These are phyloP conservation scores for Carex littledalei DNA, from an alignment of 176 grass and related monocot species.

Conservation along the genomic window DNA sequence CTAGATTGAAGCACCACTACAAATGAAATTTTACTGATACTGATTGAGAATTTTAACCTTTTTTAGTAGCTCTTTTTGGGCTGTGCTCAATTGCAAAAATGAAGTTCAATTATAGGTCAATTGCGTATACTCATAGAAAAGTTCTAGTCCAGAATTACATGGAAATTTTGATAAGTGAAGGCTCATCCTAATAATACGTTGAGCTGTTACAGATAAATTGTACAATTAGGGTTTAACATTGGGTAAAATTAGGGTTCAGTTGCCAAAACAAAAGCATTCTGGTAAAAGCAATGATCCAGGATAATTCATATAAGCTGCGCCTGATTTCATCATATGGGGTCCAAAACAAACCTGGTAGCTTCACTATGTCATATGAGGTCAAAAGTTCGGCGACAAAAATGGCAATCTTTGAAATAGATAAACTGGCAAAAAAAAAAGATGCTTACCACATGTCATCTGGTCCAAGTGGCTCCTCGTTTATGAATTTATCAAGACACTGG, in stretches of 20 bases:
- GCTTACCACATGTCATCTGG: conserved; percentile 90
- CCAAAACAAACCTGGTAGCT: not conserved
- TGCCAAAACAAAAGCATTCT: conserved; percentile 18
- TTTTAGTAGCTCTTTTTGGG: not conserved
- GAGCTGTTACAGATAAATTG: not conserved
- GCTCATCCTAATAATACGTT: not conserved
- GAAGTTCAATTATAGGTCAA: not conserved
- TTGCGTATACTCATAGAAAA: not conserved
- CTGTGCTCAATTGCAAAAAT: not conserved
- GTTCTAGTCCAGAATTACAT: not conserved
- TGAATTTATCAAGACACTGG: conserved; percentile 84
- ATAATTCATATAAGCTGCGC: not conserved
- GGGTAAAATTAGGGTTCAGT: conserved; percentile 4
- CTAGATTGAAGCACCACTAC: not conserved
- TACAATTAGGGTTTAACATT: not conserved
- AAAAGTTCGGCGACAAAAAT: conserved; percentile 8
- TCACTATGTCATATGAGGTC: not conserved
- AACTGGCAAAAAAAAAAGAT: conserved; percentile 1
- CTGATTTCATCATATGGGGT: not conserved
- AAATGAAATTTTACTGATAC: not conserved
- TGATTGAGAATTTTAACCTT: not conserved
- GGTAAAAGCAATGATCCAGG: not conserved
- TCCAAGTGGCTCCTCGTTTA: conserved; percentile 80
- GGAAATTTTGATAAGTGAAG: not conserved
- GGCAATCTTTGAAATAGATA: not conserved